Base-by-base conservation (phyloP, 176 grass and related monocot species). In the Aegilops umbellulata region DNA sequence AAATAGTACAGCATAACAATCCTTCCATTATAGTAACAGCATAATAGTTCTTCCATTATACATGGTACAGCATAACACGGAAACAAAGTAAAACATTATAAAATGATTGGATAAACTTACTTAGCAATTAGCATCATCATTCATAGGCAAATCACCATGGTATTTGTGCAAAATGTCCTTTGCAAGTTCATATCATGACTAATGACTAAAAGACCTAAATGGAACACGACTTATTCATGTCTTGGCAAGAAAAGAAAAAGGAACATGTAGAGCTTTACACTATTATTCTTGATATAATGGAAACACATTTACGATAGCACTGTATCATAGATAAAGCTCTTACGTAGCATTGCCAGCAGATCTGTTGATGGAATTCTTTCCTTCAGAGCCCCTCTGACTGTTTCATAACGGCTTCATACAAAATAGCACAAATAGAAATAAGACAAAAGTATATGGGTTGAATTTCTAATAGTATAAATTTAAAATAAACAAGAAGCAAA, bases 321-420 rank as follows among this genome's bases (percentile, higher is more conserved):
- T 83, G 66, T 46, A 77, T 23, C 65, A 89, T 69, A 60, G 20
- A 72, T 35, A 80, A 85, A 89, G 60, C 84, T 74, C 93, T 96
- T 96, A 99, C 97, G 58, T 77, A 99, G 89, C 80, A 96, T 94
- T 76, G 87, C 82, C 80, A 96, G 74, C 74, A 99, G 92, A 90
- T 99, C 89, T 73, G 86, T 86, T 57, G 97, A 93, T 38, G 73
- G 34, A 63, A 99, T 76, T 91, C 90, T 96, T 94, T 86, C 86
- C 89, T 88, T 94, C 80, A 96, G 57, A 69, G 83, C 85, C 80
- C 83, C 89, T 88, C 80, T 84, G 41, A 91, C 82, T 49, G 63
- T 80, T 93, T 91, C 94, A 91, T 99, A 99, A 65, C 94, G 86
- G 88, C 97, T 99, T 94, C 85, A 92, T 74, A 58, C 68, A 93